Base-by-base conservation (phyloP, 345 rosid species). In the Cardamine chenopodiifolia region DNA sequence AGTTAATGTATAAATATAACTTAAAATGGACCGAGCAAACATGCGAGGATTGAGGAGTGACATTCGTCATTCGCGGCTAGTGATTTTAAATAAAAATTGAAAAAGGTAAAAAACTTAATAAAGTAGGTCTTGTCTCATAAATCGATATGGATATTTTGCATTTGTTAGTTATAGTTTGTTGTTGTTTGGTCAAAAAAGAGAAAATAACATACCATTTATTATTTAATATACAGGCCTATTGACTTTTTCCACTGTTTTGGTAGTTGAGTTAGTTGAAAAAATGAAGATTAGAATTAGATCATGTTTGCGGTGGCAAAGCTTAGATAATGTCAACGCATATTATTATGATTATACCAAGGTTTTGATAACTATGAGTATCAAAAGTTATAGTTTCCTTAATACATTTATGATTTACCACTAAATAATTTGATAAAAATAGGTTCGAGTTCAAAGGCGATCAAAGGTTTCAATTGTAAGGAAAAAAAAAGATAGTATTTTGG, bases 11-110 rank as follows among this genome's bases (percentile, higher is more conserved):
- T 79, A 79, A 44, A 79, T 68, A 79, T 71, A 68, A 67, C 15
- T 26, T 42, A 6, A 48, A 60, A 14, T 28, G 26, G 57, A 57
- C 68, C 78, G 84, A 55, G 22, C 54, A 82, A 76, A 70, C 72
- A 81, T 83, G 90, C 87, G 90, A 61, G 17, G 84, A 87, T 87
- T 82, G 84, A 82, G 95, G 95, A 71, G 64, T 57, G 63, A 70
- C 70, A 63, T 70, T 64, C 71, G 79, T 50, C 73, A 67, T 75
- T 75, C 19, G 37, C 73, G 79, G 76, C 77, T 68, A 63, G 35
- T 70, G 37, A 32, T 57, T 77, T 49, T 3, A 15, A 57, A 25
- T 4, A 39, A 20, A 29, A 39, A 2, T 9, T 4, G 32, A 64
- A 54, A 54, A 72, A 52, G 52, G 37, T 17, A 8, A 18, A 44